Percentiles rank a stretch among this genome's conserved stretches.
Conservation (phyloP, 106 monocot species). For the Allium fistulosum region DNA sequence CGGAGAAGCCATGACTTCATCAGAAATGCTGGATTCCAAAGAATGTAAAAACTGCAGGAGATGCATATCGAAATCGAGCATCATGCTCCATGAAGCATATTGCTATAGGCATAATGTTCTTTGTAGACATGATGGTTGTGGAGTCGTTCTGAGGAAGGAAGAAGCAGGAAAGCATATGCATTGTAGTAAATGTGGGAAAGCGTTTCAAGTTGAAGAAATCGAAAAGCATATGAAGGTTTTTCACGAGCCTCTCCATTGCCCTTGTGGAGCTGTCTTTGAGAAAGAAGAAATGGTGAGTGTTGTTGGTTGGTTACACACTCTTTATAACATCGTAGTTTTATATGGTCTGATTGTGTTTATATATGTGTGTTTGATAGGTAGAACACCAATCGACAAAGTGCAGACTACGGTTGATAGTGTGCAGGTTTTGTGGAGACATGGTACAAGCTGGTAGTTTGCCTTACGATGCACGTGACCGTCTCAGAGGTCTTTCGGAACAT, state of each 20-base stretch:
- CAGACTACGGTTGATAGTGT: slow-evolving; percentile 69
- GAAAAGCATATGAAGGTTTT: slow-evolving; percentile 96
- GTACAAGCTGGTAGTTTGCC: slow-evolving; percentile 66
- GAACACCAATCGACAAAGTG: slow-evolving; percentile 64
- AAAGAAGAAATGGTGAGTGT: slow-evolving; percentile 86
- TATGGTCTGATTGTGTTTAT: background rate
- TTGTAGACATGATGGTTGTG: slow-evolving; percentile 74
- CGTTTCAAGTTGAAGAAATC: slow-evolving; percentile 52
- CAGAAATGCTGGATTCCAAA: slow-evolving; percentile 32
- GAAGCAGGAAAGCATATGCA: slow-evolving; percentile 80
- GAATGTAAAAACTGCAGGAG: slow-evolving; percentile 73
- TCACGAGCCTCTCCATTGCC: slow-evolving; percentile 70
- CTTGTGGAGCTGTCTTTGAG: slow-evolving; percentile 73
- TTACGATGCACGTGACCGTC: slow-evolving; percentile 53
- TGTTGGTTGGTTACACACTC: too few relatives aligned
- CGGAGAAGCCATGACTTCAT: slow-evolving; percentile 24
- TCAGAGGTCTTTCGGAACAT: slow-evolving; percentile 73
- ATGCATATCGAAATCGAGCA: slow-evolving; percentile 36
- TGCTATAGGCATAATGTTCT: slow-evolving; percentile 77
- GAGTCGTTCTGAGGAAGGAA: slow-evolving; percentile 81
- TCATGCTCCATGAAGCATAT: slow-evolving; percentile 87
- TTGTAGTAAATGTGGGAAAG: slow-evolving; percentile 67
- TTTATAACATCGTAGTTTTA: too few relatives aligned
- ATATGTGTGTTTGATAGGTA: slow-evolving; percentile 27
- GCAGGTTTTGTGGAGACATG: slow-evolving; percentile 90